phyloP scores from a whole-genome alignment of 2,329 filamentous ascomycete genomes.

The Aureobasidium musti region DNA sequence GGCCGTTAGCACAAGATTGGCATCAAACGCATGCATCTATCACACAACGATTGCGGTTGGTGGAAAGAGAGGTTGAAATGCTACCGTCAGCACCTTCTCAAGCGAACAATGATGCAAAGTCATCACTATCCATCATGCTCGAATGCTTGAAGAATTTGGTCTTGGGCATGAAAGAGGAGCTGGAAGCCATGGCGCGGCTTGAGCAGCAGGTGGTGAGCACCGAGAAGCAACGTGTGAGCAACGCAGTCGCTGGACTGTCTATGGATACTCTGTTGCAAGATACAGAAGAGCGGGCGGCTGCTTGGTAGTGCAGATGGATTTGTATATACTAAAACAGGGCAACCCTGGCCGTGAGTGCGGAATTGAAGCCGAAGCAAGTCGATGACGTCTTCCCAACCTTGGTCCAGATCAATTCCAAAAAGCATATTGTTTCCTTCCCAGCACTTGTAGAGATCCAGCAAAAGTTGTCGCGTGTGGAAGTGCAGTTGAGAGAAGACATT shows the following conservation, averaged over 20 bases:
- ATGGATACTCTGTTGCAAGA: conserved; percentile 1
- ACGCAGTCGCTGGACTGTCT: conserved; percentile 47
- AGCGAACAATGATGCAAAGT: not conserved
- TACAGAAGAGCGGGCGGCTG: conserved; percentile 18
- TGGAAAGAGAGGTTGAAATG: conserved; percentile 29
- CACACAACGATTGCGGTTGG: conserved; percentile 22
- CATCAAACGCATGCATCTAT: conserved; percentile 25
- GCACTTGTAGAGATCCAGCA: not conserved
- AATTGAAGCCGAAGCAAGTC: conserved; percentile 16
- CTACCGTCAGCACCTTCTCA: not conserved
- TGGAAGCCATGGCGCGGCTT: conserved; percentile 23
- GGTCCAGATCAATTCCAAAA: not conserved
- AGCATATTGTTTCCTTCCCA: not conserved
- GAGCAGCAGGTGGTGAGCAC: conserved; percentile 25
- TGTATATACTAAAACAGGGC: not conserved
- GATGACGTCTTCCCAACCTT: conserved; percentile 16
- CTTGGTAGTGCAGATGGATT: not conserved
- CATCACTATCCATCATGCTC: conserved; percentile 16
- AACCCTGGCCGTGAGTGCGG: conserved; percentile 11
- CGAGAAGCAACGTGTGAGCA: conserved; percentile 18
- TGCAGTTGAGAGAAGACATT: too few species aligned
- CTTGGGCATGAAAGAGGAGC: conserved; percentile 22
- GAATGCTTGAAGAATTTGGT: conserved; percentile 3
- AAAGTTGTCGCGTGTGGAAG: not conserved
- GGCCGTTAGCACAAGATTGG: conserved; percentile 19